Conservation (phyloP, 129 eudicot species). For the Artemisia tridentata region DNA sequence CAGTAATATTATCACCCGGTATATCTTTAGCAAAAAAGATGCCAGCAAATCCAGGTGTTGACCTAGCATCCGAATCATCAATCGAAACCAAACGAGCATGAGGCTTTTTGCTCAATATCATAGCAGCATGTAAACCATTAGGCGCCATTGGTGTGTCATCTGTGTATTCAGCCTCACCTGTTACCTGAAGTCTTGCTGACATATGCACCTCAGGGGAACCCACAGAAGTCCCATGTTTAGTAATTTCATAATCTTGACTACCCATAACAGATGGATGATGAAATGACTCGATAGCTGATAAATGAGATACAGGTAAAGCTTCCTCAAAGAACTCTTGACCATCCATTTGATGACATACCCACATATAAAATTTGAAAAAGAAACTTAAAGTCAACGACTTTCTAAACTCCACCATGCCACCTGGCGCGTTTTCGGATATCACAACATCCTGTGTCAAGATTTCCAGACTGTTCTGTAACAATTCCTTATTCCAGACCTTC, state of each 20-base stretch:
- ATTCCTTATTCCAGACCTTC: constrained; percentile 72
- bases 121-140: constrained; percentile 83
- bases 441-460: constrained; percentile 64
- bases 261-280: constrained; percentile 67
- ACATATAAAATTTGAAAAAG: constrained; percentile 87
- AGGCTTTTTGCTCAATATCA: constrained; percentile 76
- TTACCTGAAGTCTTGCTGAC: constrained; percentile 86
- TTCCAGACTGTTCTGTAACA: constrained; percentile 55
- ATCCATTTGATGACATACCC: constrained; percentile 85
- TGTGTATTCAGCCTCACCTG: constrained; percentile 97
- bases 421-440: constrained; percentile 84
- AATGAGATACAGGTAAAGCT: constrained; percentile 56
- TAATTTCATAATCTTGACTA: constrained; percentile 77
- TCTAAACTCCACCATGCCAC: constrained; percentile 98
- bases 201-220: constrained; percentile 92
- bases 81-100: constrained; percentile 86
- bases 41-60: constrained; percentile 83
- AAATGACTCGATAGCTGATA: constrained; percentile 64
- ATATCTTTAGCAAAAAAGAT: constrained; percentile 80
- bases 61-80: constrained; percentile 76
- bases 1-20: constrained; percentile 63
- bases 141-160: constrained; percentile 93
- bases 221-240: constrained; percentile 73
- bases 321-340: constrained; percentile 55
- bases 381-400: constrained; percentile 78